phyloP scores from a whole-genome alignment of 2,329 filamentous ascomycete species.

The Thyridium curvatum region DNA sequence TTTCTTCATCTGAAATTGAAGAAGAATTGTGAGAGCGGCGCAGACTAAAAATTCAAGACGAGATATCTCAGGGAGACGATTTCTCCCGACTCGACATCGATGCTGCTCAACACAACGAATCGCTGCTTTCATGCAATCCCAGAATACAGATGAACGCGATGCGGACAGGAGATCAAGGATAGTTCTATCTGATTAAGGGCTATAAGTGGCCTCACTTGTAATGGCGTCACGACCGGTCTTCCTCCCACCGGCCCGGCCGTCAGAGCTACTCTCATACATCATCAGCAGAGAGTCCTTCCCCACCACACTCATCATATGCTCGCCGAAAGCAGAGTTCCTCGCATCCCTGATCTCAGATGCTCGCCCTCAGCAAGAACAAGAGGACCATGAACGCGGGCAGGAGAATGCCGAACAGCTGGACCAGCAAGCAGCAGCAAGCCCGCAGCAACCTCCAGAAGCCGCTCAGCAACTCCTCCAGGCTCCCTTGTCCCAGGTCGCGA shows the following conservation, averaged over 20 bases:
- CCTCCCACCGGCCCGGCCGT: slow-evolving; percentile 46
- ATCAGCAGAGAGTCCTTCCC: slow-evolving; percentile 48
- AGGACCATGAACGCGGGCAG: slow-evolving; percentile 1
- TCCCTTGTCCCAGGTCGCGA: slow-evolving; percentile 64
- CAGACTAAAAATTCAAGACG: no score
- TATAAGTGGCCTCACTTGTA: not conserved
- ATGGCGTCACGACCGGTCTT: slow-evolving; percentile 27
- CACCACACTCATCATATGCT: slow-evolving; percentile 67
- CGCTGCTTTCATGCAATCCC: no score
- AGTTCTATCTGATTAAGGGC: no score
- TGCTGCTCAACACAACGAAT: no score
- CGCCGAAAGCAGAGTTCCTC: slow-evolving; percentile 58
- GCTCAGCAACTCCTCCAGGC: slow-evolving; percentile 40
- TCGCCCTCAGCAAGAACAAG: slow-evolving; percentile 18
- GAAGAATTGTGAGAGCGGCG: no score
- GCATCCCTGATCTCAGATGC: slow-evolving; percentile 47
- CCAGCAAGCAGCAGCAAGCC: slow-evolving; percentile 5
- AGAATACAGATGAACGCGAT: no score
- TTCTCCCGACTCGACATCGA: no score
- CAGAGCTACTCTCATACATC: slow-evolving; percentile 60
- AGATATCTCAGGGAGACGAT: no score
- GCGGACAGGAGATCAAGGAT: no score
- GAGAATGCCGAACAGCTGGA: slow-evolving; percentile 1
- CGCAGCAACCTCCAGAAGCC: slow-evolving; percentile 12
- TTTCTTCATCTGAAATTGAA: no score